These are phyloP conservation scores for Thalassiosira hispida DNA, from an alignment of 352 stramenopile genomes.

Conservation along the genomic window DNA sequence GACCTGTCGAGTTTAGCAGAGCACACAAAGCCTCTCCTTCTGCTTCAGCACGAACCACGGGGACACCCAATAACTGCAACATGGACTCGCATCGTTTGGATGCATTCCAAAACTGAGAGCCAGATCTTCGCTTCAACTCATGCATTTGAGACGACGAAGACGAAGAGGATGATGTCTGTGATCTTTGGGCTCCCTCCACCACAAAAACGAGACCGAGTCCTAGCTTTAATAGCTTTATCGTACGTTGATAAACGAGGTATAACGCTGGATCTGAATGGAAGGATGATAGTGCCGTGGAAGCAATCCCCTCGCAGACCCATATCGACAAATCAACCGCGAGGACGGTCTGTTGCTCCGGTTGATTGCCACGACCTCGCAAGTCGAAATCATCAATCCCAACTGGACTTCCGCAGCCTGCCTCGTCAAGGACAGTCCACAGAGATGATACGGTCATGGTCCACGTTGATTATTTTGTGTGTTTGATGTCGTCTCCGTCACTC, in stretches of 20 bases:
- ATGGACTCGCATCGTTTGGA: slow-evolving; percentile 67
- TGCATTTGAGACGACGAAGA: slow-evolving; percentile 27
- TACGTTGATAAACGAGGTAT: slow-evolving; percentile 75
- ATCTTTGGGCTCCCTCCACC: slow-evolving; percentile 55
- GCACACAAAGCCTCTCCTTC: slow-evolving; percentile 82
- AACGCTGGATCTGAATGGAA: slow-evolving; percentile 74
- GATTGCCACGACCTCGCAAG: slow-evolving; percentile 29
- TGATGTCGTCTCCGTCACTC: neutral
- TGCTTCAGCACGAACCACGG: slow-evolving; percentile 66
- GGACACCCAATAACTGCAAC: slow-evolving; percentile 66
- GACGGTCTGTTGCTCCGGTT: slow-evolving; percentile 18
- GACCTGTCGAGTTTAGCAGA: slow-evolving; percentile 63
- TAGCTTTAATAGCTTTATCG: slow-evolving; percentile 64
- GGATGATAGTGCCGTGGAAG: slow-evolving; percentile 59
- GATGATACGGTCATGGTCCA: slow-evolving; percentile 76
- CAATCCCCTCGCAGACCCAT: slow-evolving; percentile 82
- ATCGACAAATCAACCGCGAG: slow-evolving; percentile 82
- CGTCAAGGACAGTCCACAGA: slow-evolving; percentile 73
- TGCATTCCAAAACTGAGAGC: slow-evolving; percentile 70
- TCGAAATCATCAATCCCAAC: slow-evolving; percentile 57
- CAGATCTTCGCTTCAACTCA: slow-evolving; percentile 57
- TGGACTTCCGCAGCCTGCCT: slow-evolving; percentile 64
- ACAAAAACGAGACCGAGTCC: slow-evolving; percentile 76
- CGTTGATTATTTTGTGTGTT: neutral
- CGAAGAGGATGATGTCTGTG: slow-evolving; percentile 4